Evolutionary conservation across 164 flowering plant species (phyloP).

Genomic region (Santalum album): DNA sequence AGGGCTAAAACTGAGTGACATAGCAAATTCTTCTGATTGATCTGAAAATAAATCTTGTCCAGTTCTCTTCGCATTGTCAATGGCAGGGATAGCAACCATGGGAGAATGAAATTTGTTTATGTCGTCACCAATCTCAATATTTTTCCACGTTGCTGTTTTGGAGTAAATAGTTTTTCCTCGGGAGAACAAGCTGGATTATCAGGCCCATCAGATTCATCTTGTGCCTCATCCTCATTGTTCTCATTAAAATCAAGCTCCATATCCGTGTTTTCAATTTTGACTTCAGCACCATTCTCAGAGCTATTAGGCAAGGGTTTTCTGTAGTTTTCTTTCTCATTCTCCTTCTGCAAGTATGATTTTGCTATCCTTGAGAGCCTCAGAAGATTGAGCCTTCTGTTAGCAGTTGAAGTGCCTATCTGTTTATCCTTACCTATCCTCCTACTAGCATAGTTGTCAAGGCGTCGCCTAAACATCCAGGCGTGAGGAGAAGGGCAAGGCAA

Average conservation of each 20-base stretch:
- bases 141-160: slow-evolving; percentile 32
- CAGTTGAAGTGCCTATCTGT: slow-evolving; percentile 41
- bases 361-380: slow-evolving; percentile 92
- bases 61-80: slow-evolving; percentile 30
- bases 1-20: slow-evolving; percentile 55
- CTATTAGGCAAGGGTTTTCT: slow-evolving; percentile 64
- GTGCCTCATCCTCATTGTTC: slow-evolving; percentile 63
- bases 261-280: slow-evolving; percentile 85
- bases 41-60: slow-evolving; percentile 50
- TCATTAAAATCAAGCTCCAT: slow-evolving; percentile 99
- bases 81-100: slow-evolving; percentile 18
- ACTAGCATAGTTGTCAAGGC: no score
- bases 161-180: slow-evolving; percentile 31
- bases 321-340: slow-evolving; percentile 96
- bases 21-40: slow-evolving; percentile 38
- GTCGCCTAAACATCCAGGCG: no score
- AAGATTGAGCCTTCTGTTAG: slow-evolving; percentile 64
- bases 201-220: slow-evolving; percentile 64
- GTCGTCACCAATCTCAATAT: slow-evolving; percentile 21
- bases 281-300: slow-evolving; percentile 75
- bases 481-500: no score
- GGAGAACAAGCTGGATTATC: slow-evolving; percentile 28
- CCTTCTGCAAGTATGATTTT: slow-evolving; percentile 76
- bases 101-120: slow-evolving; percentile 21
- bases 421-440: slow-evolving; percentile 53